Conservation (phyloP, 1,139 yeast genomes). For the Pichia sp. region DNA sequence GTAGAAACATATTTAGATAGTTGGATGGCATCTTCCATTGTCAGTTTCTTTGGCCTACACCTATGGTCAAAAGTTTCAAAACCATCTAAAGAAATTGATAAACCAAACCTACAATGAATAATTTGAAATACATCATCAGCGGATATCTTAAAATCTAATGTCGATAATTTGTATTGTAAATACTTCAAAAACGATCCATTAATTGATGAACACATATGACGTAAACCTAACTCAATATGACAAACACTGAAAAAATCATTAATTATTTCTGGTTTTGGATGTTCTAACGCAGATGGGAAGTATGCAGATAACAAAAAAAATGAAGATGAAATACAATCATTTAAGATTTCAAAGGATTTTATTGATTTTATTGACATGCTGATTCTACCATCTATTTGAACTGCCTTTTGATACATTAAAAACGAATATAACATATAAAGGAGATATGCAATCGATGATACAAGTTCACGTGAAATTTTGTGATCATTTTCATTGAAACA, state of each 20-base stretch:
- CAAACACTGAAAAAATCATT: slow-evolving; percentile 48
- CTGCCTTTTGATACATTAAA: slow-evolving; percentile 43
- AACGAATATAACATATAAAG: slow-evolving; percentile 40
- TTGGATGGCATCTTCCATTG: slow-evolving; percentile 46
- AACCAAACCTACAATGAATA: slow-evolving; percentile 71
- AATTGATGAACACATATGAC: slow-evolving; percentile 63
- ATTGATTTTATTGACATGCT: slow-evolving; percentile 26
- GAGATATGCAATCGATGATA: slow-evolving; percentile 27
- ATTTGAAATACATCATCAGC: slow-evolving; percentile 68
- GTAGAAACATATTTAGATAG: slow-evolving; percentile 59
- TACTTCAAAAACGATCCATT: slow-evolving; percentile 57
- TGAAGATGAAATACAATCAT: slow-evolving; percentile 45
- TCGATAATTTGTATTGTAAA: slow-evolving; percentile 49
- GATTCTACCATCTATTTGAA: slow-evolving; percentile 28
- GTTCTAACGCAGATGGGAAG: slow-evolving; percentile 19
- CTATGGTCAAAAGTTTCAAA: slow-evolving; percentile 64
- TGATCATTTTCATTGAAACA: slow-evolving; percentile 3
- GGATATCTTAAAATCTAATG: slow-evolving; percentile 38
- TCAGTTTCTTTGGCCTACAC: slow-evolving; percentile 41
- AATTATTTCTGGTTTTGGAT: slow-evolving; percentile 25
- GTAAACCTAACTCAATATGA: slow-evolving; percentile 68
- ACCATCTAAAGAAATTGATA: slow-evolving; percentile 51
- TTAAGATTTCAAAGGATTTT: slow-evolving; percentile 38
- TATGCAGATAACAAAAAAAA: slow-evolving; percentile 37
- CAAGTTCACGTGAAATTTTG: background rate